phyloP scores from a whole-genome alignment of 352 stramenopile species.

The Halophytophthora polymorphica region DNA sequence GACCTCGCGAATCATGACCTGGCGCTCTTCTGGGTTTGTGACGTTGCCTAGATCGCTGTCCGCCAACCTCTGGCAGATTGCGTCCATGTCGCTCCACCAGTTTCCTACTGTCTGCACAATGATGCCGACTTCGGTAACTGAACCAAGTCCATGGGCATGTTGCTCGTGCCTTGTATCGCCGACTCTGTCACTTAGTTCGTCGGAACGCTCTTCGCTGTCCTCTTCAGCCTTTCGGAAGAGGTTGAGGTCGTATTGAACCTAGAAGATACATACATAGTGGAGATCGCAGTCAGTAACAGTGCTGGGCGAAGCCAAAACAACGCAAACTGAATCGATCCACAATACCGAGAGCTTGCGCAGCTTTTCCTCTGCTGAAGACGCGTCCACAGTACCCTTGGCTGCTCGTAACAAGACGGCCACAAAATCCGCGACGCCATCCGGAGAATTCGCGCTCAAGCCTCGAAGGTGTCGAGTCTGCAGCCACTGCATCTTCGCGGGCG shows the following conservation, averaged over 20 bases:
- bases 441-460: conserved; percentile 1
- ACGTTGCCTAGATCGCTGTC: conserved; percentile 18
- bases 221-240: conserved; percentile 5
- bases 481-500: conserved; percentile 35
- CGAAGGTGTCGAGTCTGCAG: conserved; percentile 33
- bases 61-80: conserved; percentile 37
- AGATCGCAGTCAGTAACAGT: not conserved
- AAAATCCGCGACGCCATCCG: conserved; percentile 30
- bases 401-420: conserved; percentile 62
- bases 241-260: conserved; percentile 19
- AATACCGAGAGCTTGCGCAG: conserved; percentile 36
- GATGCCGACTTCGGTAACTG: conserved; percentile 19
- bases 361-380: conserved; percentile 44
- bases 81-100: conserved; percentile 66
- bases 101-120: conserved; percentile 51
- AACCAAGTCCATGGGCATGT: not conserved
- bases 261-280: not conserved
- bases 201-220: not conserved
- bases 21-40: conserved; percentile 24
- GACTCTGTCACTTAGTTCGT: conserved; percentile 1
- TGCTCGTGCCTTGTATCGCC: conserved; percentile 1
- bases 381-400: conserved; percentile 44
- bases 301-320: not conserved
- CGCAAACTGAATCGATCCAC: not conserved
- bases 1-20: conserved; percentile 36